phyloP scores from a whole-genome alignment of 2,329 filamentous ascomycete species.

The Domatiomyces globalis region DNA sequence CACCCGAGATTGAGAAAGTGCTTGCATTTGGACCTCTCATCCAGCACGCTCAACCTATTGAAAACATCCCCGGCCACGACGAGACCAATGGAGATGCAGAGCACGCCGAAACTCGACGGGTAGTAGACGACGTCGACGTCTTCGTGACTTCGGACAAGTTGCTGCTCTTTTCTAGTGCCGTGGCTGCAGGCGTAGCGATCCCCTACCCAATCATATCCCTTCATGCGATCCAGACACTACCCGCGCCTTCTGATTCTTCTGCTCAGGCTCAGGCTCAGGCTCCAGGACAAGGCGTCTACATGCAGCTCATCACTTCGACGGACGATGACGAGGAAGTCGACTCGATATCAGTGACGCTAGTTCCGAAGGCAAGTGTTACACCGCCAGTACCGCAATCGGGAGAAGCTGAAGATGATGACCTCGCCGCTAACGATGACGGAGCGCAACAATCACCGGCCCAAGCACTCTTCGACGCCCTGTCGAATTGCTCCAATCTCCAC shows the following conservation, averaged over 20 bases:
- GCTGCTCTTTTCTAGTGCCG: constrained; percentile 26
- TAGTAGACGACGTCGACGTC: constrained; percentile 28
- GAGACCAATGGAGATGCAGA: constrained; percentile 4
- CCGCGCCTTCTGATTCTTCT: constrained; percentile 17
- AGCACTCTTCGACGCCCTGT: constrained; percentile 31
- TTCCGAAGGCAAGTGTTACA: constrained; percentile 22
- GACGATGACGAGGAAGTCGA: constrained; percentile 28
- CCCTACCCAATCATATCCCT: constrained; percentile 36
- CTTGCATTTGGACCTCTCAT: constrained; percentile 21
- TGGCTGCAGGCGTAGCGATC: constrained; percentile 29
- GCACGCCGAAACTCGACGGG: constrained; percentile 13
- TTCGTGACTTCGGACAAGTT: constrained; percentile 38
- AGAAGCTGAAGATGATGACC: constrained; percentile 13
- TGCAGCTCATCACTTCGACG: constrained; percentile 29
- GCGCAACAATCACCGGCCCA: constrained; percentile 27
- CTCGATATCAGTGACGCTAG: constrained; percentile 30
- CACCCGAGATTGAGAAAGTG: constrained; percentile 26
- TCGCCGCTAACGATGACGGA: constrained; percentile 20
- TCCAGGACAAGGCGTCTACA: constrained; percentile 32
- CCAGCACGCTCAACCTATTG: constrained; percentile 7
- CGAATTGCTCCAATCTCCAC: constrained; percentile 35
- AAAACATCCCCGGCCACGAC: constrained; percentile 10
- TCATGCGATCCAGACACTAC: constrained; percentile 34
- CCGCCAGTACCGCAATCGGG: constrained; percentile 1
- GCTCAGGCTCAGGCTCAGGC: constrained; percentile 14